A percentile compares a stretch with the other conserved stretches of the same genome.
Evolutionary conservation across 805 yeast species (phyloP).

Genomic region (Candida ulmi): DNA sequence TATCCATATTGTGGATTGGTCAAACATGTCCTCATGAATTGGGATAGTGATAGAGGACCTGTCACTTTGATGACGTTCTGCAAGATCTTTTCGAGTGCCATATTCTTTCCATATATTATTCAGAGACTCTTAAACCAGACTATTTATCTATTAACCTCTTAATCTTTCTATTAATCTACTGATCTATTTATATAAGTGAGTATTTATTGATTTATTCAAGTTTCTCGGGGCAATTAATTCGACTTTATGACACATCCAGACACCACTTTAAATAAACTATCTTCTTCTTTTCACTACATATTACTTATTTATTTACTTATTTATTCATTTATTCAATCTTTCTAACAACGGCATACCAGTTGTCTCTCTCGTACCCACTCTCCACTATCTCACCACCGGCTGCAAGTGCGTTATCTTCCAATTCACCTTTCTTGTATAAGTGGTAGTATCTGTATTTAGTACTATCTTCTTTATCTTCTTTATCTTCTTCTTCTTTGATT

Average conservation of each 20-base stretch:
- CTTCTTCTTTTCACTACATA: too few species aligned
- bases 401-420: constrained; percentile 56
- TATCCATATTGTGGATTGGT: constrained; percentile 76
- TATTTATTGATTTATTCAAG: too few species aligned
- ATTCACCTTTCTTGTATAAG: constrained; percentile 77
- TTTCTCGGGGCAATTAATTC: too few species aligned
- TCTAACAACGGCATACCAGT: constrained; percentile 2
- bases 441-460: constrained; percentile 87
- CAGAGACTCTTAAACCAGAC: too few species aligned
- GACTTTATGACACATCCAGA: too few species aligned
- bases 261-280: too few species aligned
- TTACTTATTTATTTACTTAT: too few species aligned
- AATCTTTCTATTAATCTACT: too few species aligned
- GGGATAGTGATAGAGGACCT: constrained; percentile 71
- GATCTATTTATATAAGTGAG: too few species aligned
- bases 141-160: too few species aligned
- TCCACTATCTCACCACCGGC: constrained; percentile 71
- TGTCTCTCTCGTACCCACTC: constrained; percentile 67
- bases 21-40: constrained; percentile 77
- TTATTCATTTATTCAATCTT: background rate
- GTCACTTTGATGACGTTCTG: constrained; percentile 38
- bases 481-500: constrained; percentile 5
- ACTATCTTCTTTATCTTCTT: constrained; percentile 24
- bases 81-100: constrained; percentile 21
- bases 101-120: too few species aligned